These are phyloP conservation scores for Gleditsia sinensis DNA, from an alignment of 306 rosid species.

Conservation along the genomic window DNA sequence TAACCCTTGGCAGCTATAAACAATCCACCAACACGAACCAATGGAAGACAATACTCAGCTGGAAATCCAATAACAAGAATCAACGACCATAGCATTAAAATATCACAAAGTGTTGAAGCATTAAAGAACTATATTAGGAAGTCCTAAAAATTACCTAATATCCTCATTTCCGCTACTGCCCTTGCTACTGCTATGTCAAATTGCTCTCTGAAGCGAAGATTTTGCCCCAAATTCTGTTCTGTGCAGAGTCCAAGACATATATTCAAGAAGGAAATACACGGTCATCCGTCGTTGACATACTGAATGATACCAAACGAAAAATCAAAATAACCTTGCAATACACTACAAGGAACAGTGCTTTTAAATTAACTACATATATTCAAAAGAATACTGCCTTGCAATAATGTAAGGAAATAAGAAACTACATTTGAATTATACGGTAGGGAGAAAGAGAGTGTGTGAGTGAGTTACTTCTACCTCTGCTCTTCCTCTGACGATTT, in stretches of 20 bases:
- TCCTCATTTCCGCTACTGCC: slow-evolving; percentile 94
- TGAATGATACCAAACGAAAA: background rate
- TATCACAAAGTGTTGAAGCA: slow-evolving; percentile 20
- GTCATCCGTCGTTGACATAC: background rate
- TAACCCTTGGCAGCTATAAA: slow-evolving; percentile 90
- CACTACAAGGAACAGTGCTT: background rate
- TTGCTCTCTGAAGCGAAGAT: slow-evolving; percentile 70
- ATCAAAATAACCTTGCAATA: slow-evolving; percentile 9
- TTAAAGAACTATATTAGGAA: slow-evolving; percentile 8
- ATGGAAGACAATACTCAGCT: slow-evolving; percentile 94
- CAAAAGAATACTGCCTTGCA: background rate
- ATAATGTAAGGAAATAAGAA: background rate
- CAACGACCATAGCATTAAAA: background rate
- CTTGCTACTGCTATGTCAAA: slow-evolving; percentile 89
- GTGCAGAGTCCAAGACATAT: slow-evolving; percentile 34
- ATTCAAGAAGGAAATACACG: slow-evolving; percentile 19
- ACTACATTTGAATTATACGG: background rate
- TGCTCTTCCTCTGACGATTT: slow-evolving; percentile 89
- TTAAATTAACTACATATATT: background rate
- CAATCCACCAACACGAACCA: slow-evolving; percentile 88
- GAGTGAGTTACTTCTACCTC: slow-evolving; percentile 52
- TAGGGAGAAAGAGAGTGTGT: background rate
- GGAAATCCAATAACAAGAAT: slow-evolving; percentile 43
- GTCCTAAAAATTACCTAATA: slow-evolving; percentile 54
- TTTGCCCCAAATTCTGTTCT: slow-evolving; percentile 85